Conservation (phyloP, 1,139 yeast species). For the Nakaseomyces kungkrabaensis region DNA sequence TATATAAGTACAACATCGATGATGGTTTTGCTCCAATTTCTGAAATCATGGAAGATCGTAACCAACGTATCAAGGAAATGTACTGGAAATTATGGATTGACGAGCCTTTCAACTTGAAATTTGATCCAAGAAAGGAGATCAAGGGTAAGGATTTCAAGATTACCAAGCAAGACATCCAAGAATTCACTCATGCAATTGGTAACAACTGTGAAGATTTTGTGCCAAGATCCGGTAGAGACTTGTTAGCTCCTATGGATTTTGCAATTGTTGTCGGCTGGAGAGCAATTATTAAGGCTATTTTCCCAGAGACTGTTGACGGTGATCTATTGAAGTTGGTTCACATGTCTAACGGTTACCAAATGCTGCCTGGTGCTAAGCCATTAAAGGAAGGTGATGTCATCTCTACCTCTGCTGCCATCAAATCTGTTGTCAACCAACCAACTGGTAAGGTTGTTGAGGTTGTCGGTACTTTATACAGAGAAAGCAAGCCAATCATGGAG, state of each 20-base stretch:
- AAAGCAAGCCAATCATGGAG: slow-evolving; percentile 75
- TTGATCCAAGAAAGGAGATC: slow-evolving; percentile 60
- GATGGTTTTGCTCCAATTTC: slow-evolving; percentile 93
- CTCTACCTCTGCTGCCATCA: slow-evolving; percentile 71
- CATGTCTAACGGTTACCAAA: slow-evolving; percentile 86
- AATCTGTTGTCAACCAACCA: slow-evolving; percentile 81
- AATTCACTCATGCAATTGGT: slow-evolving; percentile 94
- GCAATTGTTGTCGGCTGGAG: slow-evolving; percentile 98
- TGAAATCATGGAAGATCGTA: slow-evolving; percentile 85
- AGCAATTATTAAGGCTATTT: slow-evolving; percentile 92
- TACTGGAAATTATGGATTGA: slow-evolving; percentile 99
- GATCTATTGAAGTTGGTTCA: slow-evolving; percentile 90
- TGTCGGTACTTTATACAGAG: slow-evolving; percentile 77
- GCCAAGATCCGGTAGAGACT: slow-evolving; percentile 71
- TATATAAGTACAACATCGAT: slow-evolving; percentile 68
- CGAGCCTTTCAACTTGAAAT: slow-evolving; percentile 49
- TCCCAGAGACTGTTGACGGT: slow-evolving; percentile 95
- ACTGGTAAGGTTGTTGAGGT: slow-evolving; percentile 96
- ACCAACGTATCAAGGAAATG: slow-evolving; percentile 84
- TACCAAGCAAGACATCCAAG: slow-evolving; percentile 70
- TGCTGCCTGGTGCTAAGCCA: slow-evolving; percentile 88
- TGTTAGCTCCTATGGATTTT: slow-evolving; percentile 97
- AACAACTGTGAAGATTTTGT: slow-evolving; percentile 96
- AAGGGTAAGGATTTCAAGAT: slow-evolving; percentile 56
- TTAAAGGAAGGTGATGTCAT: slow-evolving; percentile 83